phyloP scores from a whole-genome alignment of 495 filamentous ascomycete genomes.

The Penicillium parvum region DNA sequence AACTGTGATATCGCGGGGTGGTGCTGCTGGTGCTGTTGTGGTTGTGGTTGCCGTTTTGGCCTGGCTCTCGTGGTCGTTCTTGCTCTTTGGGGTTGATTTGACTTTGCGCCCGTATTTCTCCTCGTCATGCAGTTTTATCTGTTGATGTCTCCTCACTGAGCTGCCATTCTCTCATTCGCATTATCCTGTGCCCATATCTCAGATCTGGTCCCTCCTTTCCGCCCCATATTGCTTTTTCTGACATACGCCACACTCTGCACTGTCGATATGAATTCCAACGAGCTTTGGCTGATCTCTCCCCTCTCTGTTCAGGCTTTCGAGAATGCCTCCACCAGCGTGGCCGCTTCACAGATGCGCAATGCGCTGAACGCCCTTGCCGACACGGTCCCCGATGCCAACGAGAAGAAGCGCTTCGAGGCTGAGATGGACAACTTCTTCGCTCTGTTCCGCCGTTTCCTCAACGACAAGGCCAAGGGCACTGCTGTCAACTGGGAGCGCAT shows the following conservation, averaged over 20 bases:
- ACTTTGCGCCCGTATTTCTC: too few relatives aligned
- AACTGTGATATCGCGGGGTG: neutral
- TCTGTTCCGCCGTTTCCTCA: slow-evolving; percentile 95
- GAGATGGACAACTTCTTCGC: slow-evolving; percentile 99
- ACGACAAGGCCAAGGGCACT: slow-evolving; percentile 98
- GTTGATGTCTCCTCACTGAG: too few relatives aligned
- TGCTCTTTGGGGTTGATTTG: too few relatives aligned
- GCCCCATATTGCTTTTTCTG: neutral
- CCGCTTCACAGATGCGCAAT: slow-evolving; percentile 98
- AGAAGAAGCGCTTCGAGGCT: slow-evolving; percentile 93
- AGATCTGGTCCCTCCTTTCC: neutral
- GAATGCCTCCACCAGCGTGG: slow-evolving; percentile 96
- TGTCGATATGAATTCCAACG: slow-evolving; percentile 1
- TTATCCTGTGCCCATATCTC: neutral
- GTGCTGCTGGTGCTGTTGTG: neutral
- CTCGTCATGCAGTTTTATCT: neutral
- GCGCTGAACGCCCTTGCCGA: slow-evolving; percentile 88
- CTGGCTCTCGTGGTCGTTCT: neutral
- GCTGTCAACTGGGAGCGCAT: slow-evolving; percentile 95
- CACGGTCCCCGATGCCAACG: slow-evolving; percentile 70
- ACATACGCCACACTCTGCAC: neutral
- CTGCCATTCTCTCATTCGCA: neutral
- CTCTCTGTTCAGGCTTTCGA: slow-evolving; percentile 76
- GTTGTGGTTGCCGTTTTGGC: neutral
- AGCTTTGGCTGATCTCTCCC: slow-evolving; percentile 13